Base-by-base conservation (phyloP, 2,329 filamentous ascomycete species). In the Exophiala dermatitidis region DNA sequence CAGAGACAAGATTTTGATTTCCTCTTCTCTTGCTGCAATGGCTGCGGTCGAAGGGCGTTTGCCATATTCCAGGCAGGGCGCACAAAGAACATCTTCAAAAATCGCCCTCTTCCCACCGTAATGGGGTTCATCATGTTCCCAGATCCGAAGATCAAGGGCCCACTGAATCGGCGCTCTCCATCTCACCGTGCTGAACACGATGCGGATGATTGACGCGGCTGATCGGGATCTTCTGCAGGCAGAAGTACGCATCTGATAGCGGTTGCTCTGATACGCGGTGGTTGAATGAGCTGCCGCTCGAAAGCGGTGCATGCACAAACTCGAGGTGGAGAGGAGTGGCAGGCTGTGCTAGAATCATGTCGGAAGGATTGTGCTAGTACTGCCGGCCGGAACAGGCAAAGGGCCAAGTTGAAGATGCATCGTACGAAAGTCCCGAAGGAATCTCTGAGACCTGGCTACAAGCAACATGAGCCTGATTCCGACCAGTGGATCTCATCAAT, bases 81-180 rank as follows among this genome's bases (percentile, higher is more conserved):
- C 80, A 86, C 88, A 95, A 96, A 95, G 82, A 72, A 90, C 88
- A 84, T 94, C 88, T 79, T 77, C 78, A 95, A 96, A 96, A 95
- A 82, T 82, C 88, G 88, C 81, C 80, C 77, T 71, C 69, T 66
- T 74, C 73, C 71, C 68, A 62, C 64, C 37, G 61, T 62, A 57
- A 65, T 67, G 68, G 66, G 67, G 63, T 52, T 57, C 61, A 60
- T 60, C 61, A 62, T 62, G 62, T 59, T 62, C 63, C 47, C 63
- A 61, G 51, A 56, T 52, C 48, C 56, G 53, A 63, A 57, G 51
- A 62, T 61, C 60, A 53, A 60, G 62, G 64, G 62, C 38, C 53
- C 58, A 56, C 60, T 62, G 63, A 67, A 69, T 77, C 78, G 73
- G 78, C 77, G 80, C 74, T 80, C 77, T 77, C 66, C 57, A 65